Conservation (phyloP, 1,139 yeast species). For the Lodderomyces metapsilosis region DNA sequence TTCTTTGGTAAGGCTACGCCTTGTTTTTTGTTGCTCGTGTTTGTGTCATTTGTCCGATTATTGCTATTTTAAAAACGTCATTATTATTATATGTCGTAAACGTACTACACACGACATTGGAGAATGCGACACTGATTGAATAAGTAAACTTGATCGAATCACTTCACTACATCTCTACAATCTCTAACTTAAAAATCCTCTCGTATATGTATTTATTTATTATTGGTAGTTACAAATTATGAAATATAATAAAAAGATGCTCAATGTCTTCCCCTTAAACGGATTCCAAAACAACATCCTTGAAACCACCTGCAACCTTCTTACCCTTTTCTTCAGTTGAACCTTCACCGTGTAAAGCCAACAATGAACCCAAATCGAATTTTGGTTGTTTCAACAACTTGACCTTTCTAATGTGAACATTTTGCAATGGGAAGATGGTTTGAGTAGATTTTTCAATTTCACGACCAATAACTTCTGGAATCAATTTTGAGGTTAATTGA, state of each 20-base stretch:
- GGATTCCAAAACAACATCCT: slow-evolving; percentile 52
- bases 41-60: too few species aligned
- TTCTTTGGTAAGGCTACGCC: too few species aligned
- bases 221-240: background rate
- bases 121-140: too few species aligned
- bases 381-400: slow-evolving; percentile 53
- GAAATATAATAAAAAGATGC: background rate
- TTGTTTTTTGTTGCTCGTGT: too few species aligned
- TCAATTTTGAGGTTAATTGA: slow-evolving; percentile 51
- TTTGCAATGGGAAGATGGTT: slow-evolving; percentile 51
- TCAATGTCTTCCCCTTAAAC: slow-evolving; percentile 27
- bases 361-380: slow-evolving; percentile 52
- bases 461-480: slow-evolving; percentile 54
- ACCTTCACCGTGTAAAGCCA: slow-evolving; percentile 54
- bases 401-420: slow-evolving; percentile 53
- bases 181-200: background rate
- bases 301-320: slow-evolving; percentile 50
- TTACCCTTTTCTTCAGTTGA: slow-evolving; percentile 52
- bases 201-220: background rate
- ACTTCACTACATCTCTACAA: too few species aligned
- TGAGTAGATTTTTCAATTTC: slow-evolving; percentile 54
- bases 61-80: too few species aligned
- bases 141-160: too few species aligned
- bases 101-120: too few species aligned
- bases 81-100: too few species aligned